These are phyloP conservation scores for Xylaria flabelliformis DNA, from an alignment of 495 filamentous ascomycete genomes.

Conservation along the genomic window DNA sequence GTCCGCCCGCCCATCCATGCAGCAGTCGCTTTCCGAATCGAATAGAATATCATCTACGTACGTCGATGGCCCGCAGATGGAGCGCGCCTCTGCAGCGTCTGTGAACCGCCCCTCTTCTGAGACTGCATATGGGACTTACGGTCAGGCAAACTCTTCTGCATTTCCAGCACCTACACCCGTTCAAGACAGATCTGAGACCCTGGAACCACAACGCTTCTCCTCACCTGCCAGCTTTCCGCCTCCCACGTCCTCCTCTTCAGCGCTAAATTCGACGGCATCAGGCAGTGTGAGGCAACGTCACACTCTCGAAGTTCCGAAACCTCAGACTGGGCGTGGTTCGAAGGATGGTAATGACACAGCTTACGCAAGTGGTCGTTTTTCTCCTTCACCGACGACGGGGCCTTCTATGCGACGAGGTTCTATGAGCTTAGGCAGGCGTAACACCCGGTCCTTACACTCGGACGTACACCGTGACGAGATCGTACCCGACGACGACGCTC, in stretches of 20 bases:
- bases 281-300: slow-evolving; percentile 76
- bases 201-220: slow-evolving; percentile 69
- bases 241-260: slow-evolving; percentile 48
- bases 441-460: slow-evolving; percentile 83
- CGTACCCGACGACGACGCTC: slow-evolving; percentile 85
- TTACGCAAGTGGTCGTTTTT: slow-evolving; percentile 78
- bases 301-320: slow-evolving; percentile 85
- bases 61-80: slow-evolving; percentile 40
- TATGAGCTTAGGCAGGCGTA: slow-evolving; percentile 75
- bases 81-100: slow-evolving; percentile 34
- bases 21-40: slow-evolving; percentile 44
- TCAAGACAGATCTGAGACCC: slow-evolving; percentile 20
- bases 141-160: slow-evolving; percentile 39
- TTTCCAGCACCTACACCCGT: slow-evolving; percentile 32
- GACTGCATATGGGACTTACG: slow-evolving; percentile 22
- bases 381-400: slow-evolving; percentile 64
- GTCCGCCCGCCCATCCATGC: slow-evolving; percentile 36
- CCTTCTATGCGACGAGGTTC: slow-evolving; percentile 73
- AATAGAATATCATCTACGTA: slow-evolving; percentile 41
- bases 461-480: slow-evolving; percentile 84
- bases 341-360: slow-evolving; percentile 68
- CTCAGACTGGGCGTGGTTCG: slow-evolving; percentile 53
- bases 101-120: slow-evolving; percentile 28
- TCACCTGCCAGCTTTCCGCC: slow-evolving; percentile 72
- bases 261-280: slow-evolving; percentile 49